A percentile compares a stretch with the other conserved stretches of the same genome.
Evolutionary conservation across 2,329 filamentous ascomycete species (phyloP).

Genomic region (Claviceps cyperi): DNA sequence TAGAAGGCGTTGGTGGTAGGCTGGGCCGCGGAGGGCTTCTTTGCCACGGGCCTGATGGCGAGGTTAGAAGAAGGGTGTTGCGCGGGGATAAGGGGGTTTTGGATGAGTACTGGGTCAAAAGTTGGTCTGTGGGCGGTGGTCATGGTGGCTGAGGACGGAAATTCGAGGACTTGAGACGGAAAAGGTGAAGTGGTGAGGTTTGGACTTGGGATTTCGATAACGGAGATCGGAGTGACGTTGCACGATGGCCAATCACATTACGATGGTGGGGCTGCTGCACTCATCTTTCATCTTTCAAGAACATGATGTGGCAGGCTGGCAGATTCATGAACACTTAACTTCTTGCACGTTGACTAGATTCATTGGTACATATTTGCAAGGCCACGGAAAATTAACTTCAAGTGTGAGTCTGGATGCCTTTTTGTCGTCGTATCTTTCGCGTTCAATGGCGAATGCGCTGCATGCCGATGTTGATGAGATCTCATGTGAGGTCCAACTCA

Average conservation of each 20-base stretch:
- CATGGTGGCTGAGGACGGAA: slow-evolving; percentile 26
- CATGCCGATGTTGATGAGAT: too few species aligned
- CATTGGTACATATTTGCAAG: too few species aligned
- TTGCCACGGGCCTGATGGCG: slow-evolving; percentile 64
- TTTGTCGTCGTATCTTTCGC: too few species aligned
- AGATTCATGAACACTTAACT: too few species aligned
- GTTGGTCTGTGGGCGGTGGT: slow-evolving; percentile 71
- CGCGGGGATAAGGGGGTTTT: background rate
- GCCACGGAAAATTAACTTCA: too few species aligned
- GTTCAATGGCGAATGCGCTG: too few species aligned
- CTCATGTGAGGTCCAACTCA: too few species aligned
- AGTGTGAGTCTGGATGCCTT: too few species aligned
- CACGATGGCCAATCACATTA: background rate
- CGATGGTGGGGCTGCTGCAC: background rate
- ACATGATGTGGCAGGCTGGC: background rate
- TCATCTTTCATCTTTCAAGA: background rate
- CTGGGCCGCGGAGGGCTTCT: slow-evolving; percentile 82
- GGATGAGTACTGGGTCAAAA: slow-evolving; percentile 69
- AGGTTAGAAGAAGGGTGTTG: slow-evolving; percentile 12
- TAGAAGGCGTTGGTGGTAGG: slow-evolving; percentile 90
- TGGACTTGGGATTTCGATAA: background rate
- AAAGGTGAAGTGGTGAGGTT: background rate
- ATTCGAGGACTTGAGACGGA: background rate
- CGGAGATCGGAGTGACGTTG: background rate
- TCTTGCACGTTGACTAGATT: too few species aligned